A percentile compares a stretch with the other conserved stretches of the same genome.
phyloP scores from a whole-genome alignment of 768 basidiomycete species.

The Pleurotus ostreatus region DNA sequence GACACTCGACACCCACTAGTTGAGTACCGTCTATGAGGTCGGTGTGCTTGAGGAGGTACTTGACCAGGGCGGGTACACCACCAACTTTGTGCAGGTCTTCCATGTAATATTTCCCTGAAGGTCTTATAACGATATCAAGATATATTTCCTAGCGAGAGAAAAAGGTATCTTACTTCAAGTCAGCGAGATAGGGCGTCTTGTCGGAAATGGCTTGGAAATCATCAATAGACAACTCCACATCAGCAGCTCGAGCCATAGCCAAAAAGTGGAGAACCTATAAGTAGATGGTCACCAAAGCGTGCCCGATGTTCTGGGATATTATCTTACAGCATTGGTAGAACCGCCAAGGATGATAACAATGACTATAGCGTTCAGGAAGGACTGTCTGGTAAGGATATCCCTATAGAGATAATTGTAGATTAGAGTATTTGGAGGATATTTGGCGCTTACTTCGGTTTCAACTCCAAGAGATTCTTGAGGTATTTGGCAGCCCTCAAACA shows the following conservation, averaged over 20 bases:
- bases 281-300: background rate
- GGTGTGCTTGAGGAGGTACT: conserved; percentile 77
- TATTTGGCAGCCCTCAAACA: conserved; percentile 77
- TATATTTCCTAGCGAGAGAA: background rate
- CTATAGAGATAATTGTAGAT: conserved; percentile 16
- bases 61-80: conserved; percentile 79
- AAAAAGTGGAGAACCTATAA: conserved; percentile 74
- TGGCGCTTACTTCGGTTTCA: conserved; percentile 63
- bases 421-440: too few relatives aligned
- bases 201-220: conserved; percentile 83
- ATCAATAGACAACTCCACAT: conserved; percentile 69
- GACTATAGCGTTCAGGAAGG: conserved; percentile 82
- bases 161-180: conserved; percentile 54
- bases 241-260: conserved; percentile 81
- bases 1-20: conserved; percentile 25
- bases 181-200: conserved; percentile 80
- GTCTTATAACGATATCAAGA: conserved; percentile 32
- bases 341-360: conserved; percentile 80
- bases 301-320: background rate
- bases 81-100: conserved; percentile 85
- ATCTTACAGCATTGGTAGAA: conserved; percentile 77
- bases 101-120: conserved; percentile 87
- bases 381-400: conserved; percentile 63
- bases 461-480: conserved; percentile 66
- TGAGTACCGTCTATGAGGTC: conserved; percentile 78